Percentiles rank a stretch among this genome's conserved stretches.
These are phyloP conservation scores for Russula virescens DNA, from an alignment of 768 basidiomycete species.

Conservation along the genomic window DNA sequence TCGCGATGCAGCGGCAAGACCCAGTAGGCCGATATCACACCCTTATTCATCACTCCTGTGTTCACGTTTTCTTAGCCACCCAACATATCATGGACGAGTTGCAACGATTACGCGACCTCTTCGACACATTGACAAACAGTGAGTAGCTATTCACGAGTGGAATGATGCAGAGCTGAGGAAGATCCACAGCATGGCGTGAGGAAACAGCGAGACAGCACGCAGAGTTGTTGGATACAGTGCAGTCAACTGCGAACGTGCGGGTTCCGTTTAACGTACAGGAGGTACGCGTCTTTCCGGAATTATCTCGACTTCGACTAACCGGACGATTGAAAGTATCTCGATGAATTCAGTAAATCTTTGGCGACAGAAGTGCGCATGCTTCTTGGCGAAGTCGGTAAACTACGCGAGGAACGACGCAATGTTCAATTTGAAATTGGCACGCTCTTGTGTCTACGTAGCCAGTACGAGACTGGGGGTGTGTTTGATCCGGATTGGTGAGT, in stretches of 20 bases:
- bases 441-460: conserved; percentile 61
- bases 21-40: conserved; percentile 38
- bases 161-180: background rate
- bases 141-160: conserved; percentile 25
- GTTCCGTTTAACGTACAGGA: conserved; percentile 81
- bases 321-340: conserved; percentile 53
- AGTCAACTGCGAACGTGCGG: conserved; percentile 66
- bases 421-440: conserved; percentile 76
- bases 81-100: conserved; percentile 58
- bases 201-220: conserved; percentile 61
- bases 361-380: conserved; percentile 81
- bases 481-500: conserved; percentile 75
- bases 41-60: conserved; percentile 12
- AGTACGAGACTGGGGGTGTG: conserved; percentile 80
- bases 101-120: conserved; percentile 45
- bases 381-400: conserved; percentile 74
- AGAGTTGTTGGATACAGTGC: conserved; percentile 62
- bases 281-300: conserved; percentile 39
- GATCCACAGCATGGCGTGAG: conserved; percentile 52
- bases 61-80: conserved; percentile 38
- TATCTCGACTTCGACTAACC: conserved; percentile 2
- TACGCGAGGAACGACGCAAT: conserved; percentile 71
- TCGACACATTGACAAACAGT: conserved; percentile 54
- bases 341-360: conserved; percentile 82
- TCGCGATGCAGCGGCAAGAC: conserved; percentile 46